Conservation (phyloP, 2,329 filamentous ascomycete species). For the Juglanconis sp. region DNA sequence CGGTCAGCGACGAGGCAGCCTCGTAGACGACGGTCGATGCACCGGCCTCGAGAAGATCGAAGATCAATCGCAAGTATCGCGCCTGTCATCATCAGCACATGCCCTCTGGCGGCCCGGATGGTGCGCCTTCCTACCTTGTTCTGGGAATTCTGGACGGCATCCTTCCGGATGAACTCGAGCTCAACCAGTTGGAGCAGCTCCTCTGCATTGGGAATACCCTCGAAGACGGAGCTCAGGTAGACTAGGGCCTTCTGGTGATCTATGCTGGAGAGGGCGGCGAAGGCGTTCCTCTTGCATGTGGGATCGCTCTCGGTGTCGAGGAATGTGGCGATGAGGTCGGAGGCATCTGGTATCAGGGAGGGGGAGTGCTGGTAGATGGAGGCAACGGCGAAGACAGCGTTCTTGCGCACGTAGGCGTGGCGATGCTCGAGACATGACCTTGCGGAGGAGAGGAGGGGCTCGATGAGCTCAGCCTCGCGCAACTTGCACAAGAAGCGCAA, state of each 20-base stretch:
- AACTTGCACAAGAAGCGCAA: slow-evolving; percentile 96
- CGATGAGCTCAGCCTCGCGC: slow-evolving; percentile 90
- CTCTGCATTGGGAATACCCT: slow-evolving; percentile 89
- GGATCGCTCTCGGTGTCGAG: slow-evolving; percentile 86
- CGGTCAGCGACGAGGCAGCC: slow-evolving; percentile 89
- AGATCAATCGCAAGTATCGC: slow-evolving; percentile 88
- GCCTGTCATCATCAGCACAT: slow-evolving; percentile 52
- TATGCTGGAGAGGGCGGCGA: slow-evolving; percentile 85
- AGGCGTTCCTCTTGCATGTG: slow-evolving; percentile 97
- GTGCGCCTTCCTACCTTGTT: slow-evolving; percentile 68
- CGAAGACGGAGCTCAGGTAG: slow-evolving; percentile 85
- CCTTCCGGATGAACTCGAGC: slow-evolving; percentile 95
- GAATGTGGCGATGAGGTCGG: slow-evolving; percentile 87
- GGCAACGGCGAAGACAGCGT: slow-evolving; percentile 90
- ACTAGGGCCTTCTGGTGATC: slow-evolving; percentile 89
- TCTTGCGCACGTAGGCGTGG: slow-evolving; percentile 97
- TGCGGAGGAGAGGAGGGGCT: slow-evolving; percentile 89
- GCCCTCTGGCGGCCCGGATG: neutral
- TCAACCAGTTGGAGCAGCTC: slow-evolving; percentile 91
- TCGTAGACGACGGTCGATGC: slow-evolving; percentile 97
- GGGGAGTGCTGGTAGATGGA: slow-evolving; percentile 91
- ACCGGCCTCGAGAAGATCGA: slow-evolving; percentile 89
- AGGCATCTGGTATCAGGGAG: slow-evolving; percentile 88
- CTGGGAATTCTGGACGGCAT: slow-evolving; percentile 88
- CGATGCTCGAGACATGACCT: slow-evolving; percentile 91